Base-by-base conservation (phyloP, 352 stramenopile species). In the Phytopythium vexans region DNA sequence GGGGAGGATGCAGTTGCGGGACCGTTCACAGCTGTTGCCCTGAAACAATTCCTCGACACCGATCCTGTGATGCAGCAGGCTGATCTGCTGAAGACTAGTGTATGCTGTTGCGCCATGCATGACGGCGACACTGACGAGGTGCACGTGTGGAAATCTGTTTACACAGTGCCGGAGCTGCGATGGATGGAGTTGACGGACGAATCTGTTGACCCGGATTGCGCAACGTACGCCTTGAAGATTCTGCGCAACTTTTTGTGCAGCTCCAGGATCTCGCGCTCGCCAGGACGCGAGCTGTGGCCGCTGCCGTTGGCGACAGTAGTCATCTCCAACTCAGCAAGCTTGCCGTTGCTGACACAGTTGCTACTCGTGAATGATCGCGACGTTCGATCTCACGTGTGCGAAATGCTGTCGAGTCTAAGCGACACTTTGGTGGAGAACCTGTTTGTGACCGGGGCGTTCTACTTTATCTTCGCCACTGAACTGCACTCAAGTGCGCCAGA, bases 151-250 rank as follows among this genome's bases (percentile, higher is more conserved):
- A 78, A 74, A 15, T 65, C 62, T 1, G 73, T 93, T 27, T 70
- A 78, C 50, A 60, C 88, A 51, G 73, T 77, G 14, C 80, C 82
- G 8, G 80, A 93, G 51, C 49, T 93, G n/a, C 77, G 82, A 7
- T 93, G 82, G 82, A 85, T 91, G 66, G 80, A 93, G 49, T 31
- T 93, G 15, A 79, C 81, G 1, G 74, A 88, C 16, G 69, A 89
- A 41, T 65, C 78, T 3, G 68, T 90, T 36, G 67, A 88, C 37
- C 53, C 77, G 11, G 62, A 54, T 8, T 75, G 74, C 44, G 77
- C 77, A 2, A 56, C 60, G 6, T 77, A 73, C 32, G 74, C 80
- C 3, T 58, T 93, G 14, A 72, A 72, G 15, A 77, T 84, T 9
- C 21, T 93, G 46, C 60, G 74, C 8, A 88, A 91, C 44, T 77